Conservation (phyloP, 129 eudicot species). For the Heracleum sosnowskyi region DNA sequence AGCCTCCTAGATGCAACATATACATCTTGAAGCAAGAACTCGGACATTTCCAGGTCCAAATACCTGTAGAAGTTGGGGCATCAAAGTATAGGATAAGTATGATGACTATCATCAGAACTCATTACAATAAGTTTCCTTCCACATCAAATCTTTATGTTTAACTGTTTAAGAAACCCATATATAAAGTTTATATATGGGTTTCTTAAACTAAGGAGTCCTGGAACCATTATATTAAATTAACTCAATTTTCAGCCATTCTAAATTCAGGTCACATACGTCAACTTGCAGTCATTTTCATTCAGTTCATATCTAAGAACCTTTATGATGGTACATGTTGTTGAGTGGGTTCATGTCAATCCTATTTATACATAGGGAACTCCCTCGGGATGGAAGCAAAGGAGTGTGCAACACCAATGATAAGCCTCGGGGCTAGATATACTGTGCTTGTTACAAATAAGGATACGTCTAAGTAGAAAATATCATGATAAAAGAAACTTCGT, state of each 20-base stretch:
- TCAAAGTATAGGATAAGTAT: neutral
- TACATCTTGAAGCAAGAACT: slow-evolving; percentile 66
- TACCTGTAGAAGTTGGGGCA: slow-evolving; percentile 30
- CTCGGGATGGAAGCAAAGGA: neutral
- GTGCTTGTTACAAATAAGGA: neutral
- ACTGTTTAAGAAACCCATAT: neutral
- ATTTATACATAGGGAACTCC: neutral
- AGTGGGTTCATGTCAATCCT: neutral
- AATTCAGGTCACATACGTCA: neutral
- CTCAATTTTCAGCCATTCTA: neutral
- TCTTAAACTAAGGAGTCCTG: neutral
- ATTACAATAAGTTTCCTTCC: neutral
- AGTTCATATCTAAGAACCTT: neutral
- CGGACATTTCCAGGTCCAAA: slow-evolving; percentile 92
- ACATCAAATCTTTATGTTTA: neutral
- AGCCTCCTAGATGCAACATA: no score
- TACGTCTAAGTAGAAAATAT: neutral
- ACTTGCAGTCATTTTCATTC: neutral
- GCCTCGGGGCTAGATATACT: neutral
- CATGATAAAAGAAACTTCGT: neutral
- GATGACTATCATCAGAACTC: neutral
- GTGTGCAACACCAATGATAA: neutral
- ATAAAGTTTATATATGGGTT: no score
- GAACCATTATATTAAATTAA: neutral
- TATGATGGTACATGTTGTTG: neutral